phyloP scores from a whole-genome alignment of 2,329 filamentous ascomycete genomes.

The Sphaerulina populicola region DNA sequence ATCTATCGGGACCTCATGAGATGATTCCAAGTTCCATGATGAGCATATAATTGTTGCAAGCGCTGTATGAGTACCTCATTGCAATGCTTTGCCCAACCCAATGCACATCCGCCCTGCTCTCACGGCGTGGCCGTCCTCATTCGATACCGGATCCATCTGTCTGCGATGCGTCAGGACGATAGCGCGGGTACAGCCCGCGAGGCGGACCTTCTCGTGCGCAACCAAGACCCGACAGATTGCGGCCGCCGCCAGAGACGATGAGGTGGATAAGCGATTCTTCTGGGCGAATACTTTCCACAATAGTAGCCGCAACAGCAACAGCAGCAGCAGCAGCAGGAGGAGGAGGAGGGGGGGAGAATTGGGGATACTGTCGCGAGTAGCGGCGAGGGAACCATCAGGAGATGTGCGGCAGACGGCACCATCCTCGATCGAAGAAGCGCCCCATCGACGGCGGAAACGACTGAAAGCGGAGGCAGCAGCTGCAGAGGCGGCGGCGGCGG shows the following conservation, averaged over 20 bases:
- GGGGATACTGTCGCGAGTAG: slow-evolving; percentile 4
- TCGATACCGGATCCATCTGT: slow-evolving; percentile 23
- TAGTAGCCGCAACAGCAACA: slow-evolving; percentile 7
- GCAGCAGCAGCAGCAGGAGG: too few relatives aligned
- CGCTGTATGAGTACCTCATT: not conserved
- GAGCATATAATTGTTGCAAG: not conserved
- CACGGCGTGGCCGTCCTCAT: slow-evolving; percentile 1
- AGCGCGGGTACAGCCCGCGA: slow-evolving; percentile 15
- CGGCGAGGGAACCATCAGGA: not conserved
- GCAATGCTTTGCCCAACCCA: not conserved
- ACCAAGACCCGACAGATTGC: slow-evolving; percentile 21
- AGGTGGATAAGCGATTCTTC: slow-evolving; percentile 30
- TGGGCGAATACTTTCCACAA: slow-evolving; percentile 29
- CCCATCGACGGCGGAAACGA: slow-evolving; percentile 31
- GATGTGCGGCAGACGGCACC: not conserved
- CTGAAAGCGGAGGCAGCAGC: slow-evolving; percentile 27
- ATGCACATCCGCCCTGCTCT: slow-evolving; percentile 4
- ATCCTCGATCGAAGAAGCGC: slow-evolving; percentile 10
- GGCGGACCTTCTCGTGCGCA: slow-evolving; percentile 17
- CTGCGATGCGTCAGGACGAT: slow-evolving; percentile 26
- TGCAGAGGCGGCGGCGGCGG: slow-evolving; percentile 17
- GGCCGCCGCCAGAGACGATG: slow-evolving; percentile 19
- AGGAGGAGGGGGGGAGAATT: slow-evolving; percentile 1
- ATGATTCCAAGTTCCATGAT: not conserved
- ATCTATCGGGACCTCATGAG: not conserved